Conservation (phyloP, 805 yeast genomes). For the Saccharomyces kudriavzevii region DNA sequence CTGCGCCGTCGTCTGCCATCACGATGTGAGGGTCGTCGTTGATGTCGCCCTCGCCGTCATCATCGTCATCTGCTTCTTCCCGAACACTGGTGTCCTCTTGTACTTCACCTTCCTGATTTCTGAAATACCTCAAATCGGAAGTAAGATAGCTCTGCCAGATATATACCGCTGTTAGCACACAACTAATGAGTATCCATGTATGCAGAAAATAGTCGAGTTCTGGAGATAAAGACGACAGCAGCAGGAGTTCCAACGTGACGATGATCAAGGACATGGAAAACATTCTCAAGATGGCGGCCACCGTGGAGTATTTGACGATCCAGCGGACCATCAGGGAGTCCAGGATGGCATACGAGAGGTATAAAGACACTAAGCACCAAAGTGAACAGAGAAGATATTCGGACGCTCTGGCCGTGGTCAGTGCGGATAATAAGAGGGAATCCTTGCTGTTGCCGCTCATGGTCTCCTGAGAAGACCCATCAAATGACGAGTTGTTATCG, state of each 20-base stretch:
- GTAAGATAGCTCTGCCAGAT: constrained; percentile 85
- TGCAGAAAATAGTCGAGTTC: constrained; percentile 69
- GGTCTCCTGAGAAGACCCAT: constrained; percentile 1
- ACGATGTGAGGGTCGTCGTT: constrained; percentile 2
- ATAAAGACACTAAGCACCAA: constrained; percentile 91
- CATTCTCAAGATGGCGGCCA: constrained; percentile 84
- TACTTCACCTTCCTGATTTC: constrained; percentile 5
- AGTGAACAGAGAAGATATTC: constrained; percentile 76
- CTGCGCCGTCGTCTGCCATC: constrained; percentile 7
- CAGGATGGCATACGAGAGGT: constrained; percentile 70
- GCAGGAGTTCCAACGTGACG: constrained; percentile 59
- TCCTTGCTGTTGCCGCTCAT: constrained; percentile 7
- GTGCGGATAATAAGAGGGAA: constrained; percentile 18
- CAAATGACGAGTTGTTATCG: constrained; percentile 8
- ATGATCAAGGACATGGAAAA: constrained; percentile 71
- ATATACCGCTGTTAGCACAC: constrained; percentile 70
- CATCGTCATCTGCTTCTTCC: neutral
- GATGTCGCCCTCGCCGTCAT: neutral
- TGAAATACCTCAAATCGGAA: constrained; percentile 48
- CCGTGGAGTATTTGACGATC: constrained; percentile 82
- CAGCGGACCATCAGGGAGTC: constrained; percentile 90
- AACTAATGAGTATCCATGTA: constrained; percentile 87
- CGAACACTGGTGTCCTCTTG: constrained; percentile 3
- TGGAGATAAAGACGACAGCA: constrained; percentile 61
- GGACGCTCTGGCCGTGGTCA: constrained; percentile 58